A percentile compares a stretch with the other conserved stretches of the same genome.
These are phyloP conservation scores for Sphaerulina musiva DNA, from an alignment of 2,329 filamentous ascomycete species.

Conservation along the genomic window DNA sequence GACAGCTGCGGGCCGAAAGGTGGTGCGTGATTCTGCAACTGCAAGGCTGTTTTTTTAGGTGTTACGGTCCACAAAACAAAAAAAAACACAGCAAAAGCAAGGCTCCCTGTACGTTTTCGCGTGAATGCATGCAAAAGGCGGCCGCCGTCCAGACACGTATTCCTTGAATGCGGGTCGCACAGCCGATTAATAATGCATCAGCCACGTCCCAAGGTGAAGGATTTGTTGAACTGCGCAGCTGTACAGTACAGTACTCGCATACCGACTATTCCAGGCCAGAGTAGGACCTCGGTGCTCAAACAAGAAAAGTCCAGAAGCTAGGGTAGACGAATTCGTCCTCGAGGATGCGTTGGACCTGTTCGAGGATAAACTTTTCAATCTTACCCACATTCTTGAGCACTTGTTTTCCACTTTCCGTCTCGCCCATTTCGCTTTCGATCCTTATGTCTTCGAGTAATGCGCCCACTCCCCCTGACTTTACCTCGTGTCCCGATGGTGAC, in stretches of 20 bases:
- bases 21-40: conserved; percentile 1
- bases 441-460: conserved; percentile 85
- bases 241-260: background rate
- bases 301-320: conserved; percentile 95
- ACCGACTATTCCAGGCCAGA: background rate
- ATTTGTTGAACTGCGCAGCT: background rate
- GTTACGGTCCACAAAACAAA: conserved; percentile 2
- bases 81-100: background rate
- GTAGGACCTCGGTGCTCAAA: conserved; percentile 36
- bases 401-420: conserved; percentile 84
- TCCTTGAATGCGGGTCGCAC: background rate
- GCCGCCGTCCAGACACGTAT: background rate
- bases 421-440: conserved; percentile 95
- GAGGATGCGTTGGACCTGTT: conserved; percentile 93
- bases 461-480: conserved; percentile 41
- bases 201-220: background rate
- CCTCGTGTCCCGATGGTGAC: conserved; percentile 10
- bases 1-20: conserved; percentile 15
- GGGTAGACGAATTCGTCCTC: conserved; percentile 98
- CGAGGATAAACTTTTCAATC: conserved; percentile 93
- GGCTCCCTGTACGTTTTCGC: conserved; percentile 4
- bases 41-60: conserved; percentile 8
- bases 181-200: background rate
- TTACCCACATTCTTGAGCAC: conserved; percentile 97
- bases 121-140: conserved; percentile 5